Evolutionary conservation across 2,329 filamentous ascomycete genomes (phyloP).

Genomic region (Didymella pomorum): DNA sequence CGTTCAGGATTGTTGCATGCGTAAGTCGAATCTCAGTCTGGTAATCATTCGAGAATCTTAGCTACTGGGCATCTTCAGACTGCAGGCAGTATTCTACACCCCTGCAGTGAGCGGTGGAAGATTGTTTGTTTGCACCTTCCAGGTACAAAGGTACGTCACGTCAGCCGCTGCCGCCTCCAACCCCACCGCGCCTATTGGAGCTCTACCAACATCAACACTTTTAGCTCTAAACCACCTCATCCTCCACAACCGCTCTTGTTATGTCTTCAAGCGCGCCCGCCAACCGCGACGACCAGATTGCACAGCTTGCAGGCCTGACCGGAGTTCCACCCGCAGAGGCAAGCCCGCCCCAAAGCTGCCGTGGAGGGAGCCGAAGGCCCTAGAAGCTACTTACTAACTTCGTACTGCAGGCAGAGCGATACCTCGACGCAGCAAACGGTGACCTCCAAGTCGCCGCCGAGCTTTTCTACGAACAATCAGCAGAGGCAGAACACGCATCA

Average conservation of each 20-base stretch:
- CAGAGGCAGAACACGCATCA: conserved; percentile 32
- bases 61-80: too few species aligned
- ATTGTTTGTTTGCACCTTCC: not conserved
- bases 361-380: conserved; percentile 29
- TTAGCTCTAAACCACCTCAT: not conserved
- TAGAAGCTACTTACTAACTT: conserved; percentile 42
- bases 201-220: conserved; percentile 15
- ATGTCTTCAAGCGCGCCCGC: conserved; percentile 46
- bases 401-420: conserved; percentile 53
- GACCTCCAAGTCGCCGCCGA: conserved; percentile 56
- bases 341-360: conserved; percentile 14
- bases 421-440: conserved; percentile 55
- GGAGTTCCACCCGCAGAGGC: conserved; percentile 46
- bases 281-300: conserved; percentile 47
- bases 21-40: not conserved
- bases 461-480: conserved; percentile 54
- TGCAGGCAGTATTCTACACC: not conserved
- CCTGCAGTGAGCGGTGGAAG: not conserved
- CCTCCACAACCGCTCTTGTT: conserved; percentile 3
- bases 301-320: conserved; percentile 47
- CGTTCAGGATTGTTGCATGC: not conserved
- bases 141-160: conserved; percentile 25
- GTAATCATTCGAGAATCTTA: not conserved
- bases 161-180: conserved; percentile 27
- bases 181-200: conserved; percentile 24